These are phyloP conservation scores for Oehlia diaphana DNA, from an alignment of 192 early-diverging fungal species.

Conservation along the genomic window DNA sequence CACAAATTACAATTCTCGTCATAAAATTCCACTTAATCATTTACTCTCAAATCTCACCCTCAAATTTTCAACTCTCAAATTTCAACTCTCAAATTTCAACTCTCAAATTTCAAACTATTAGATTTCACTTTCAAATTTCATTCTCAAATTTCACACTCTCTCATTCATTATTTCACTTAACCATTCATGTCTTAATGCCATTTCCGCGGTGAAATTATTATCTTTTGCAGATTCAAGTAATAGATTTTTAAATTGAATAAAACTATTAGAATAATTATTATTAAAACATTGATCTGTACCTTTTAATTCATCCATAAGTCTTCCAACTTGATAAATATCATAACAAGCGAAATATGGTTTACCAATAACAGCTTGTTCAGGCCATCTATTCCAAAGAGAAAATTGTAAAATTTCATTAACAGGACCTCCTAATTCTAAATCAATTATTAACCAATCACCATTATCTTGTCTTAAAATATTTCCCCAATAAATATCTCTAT, in stretches of 20 bases:
- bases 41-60: too few species aligned
- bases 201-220: not conserved
- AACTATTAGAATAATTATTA: not conserved
- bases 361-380: not conserved
- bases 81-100: too few species aligned
- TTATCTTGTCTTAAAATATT: constrained; percentile 13
- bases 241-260: not conserved
- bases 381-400: constrained; percentile 3
- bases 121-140: too few species aligned
- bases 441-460: not conserved
- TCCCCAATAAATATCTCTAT: constrained; percentile 15
- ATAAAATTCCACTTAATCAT: too few species aligned
- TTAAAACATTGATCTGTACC: not conserved
- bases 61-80: too few species aligned
- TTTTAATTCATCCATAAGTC: not conserved
- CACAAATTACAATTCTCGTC: too few species aligned
- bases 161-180: not conserved
- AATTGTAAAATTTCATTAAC: constrained; percentile 1
- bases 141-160: too few species aligned
- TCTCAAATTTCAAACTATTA: too few species aligned
- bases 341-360: not conserved
- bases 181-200: not conserved
- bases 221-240: not conserved
- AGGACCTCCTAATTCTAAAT: constrained; percentile 10
- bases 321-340: constrained; percentile 7